Conservation (phyloP, 176 grass and related monocot genomes). For the Avena insularis region DNA sequence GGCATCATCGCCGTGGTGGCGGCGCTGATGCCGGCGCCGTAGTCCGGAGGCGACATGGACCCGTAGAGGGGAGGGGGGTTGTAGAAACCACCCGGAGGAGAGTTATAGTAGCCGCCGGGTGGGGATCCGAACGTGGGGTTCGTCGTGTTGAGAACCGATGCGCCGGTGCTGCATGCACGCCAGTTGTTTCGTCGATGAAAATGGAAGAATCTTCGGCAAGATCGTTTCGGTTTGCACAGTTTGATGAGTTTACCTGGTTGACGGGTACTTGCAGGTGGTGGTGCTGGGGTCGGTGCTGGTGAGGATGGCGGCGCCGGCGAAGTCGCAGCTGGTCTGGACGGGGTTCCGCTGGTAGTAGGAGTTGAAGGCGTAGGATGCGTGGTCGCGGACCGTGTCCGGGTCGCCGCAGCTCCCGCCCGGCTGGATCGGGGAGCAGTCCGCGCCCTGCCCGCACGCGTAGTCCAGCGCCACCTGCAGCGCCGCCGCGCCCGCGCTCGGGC, state of each 20-base stretch:
- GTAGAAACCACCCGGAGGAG: slow-evolving; percentile 35
- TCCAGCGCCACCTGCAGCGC: slow-evolving; percentile 76
- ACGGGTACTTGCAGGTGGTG: slow-evolving; percentile 52
- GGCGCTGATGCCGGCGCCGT: slow-evolving; percentile 48
- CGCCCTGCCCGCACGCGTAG: slow-evolving; percentile 76
- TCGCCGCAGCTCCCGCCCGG: slow-evolving; percentile 63
- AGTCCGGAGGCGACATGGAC: slow-evolving; percentile 48
- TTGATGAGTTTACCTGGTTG: slow-evolving; percentile 57
- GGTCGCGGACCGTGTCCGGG: slow-evolving; percentile 68
- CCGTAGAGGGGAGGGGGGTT: slow-evolving; percentile 53
- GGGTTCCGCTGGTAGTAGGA: slow-evolving; percentile 72
- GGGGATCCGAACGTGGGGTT: slow-evolving; percentile 34
- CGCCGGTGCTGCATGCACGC: slow-evolving; percentile 56
- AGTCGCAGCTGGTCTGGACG: slow-evolving; percentile 69
- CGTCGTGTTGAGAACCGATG: slow-evolving; percentile 71
- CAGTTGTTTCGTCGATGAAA: not conserved
- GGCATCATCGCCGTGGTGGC: not conserved
- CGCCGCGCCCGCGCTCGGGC: slow-evolving; percentile 54
- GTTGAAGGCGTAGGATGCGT: slow-evolving; percentile 87
- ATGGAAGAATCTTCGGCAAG: not conserved
- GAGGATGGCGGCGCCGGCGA: slow-evolving; percentile 59
- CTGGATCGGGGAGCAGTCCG: slow-evolving; percentile 65
- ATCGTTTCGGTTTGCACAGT: too few species aligned
- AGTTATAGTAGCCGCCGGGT: slow-evolving; percentile 33
- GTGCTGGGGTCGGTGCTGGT: slow-evolving; percentile 71